Conservation (phyloP, 2,329 filamentous ascomycete genomes). For the Beauveria caledonica region DNA sequence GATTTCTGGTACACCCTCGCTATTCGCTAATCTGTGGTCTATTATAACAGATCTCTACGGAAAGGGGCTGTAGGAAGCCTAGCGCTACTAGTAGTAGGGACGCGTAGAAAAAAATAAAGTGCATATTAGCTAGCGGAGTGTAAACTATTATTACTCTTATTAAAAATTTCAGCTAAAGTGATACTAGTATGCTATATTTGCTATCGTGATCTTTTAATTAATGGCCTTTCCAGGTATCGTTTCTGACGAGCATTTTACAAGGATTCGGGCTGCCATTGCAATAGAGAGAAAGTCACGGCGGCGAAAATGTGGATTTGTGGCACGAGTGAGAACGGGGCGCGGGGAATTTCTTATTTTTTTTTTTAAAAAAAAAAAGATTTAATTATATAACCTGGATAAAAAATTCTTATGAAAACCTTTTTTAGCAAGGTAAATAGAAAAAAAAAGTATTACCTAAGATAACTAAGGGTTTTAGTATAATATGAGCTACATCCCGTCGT, state of each 20-base stretch:
- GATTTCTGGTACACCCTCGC: too few species aligned
- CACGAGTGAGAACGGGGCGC: background rate
- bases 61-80: background rate
- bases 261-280: background rate
- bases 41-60: background rate
- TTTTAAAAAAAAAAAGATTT: too few species aligned
- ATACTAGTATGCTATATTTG: background rate
- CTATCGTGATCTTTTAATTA: background rate
- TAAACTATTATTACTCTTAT: background rate
- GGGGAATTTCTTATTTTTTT: too few species aligned
- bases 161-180: background rate
- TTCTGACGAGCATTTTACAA: background rate
- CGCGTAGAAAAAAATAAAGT: too few species aligned
- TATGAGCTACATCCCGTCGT: too few species aligned
- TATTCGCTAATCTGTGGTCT: constrained; percentile 7
- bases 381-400: too few species aligned
- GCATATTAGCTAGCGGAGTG: background rate
- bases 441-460: too few species aligned
- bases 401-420: too few species aligned
- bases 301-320: background rate
- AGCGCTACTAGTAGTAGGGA: background rate
- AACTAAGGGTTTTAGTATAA: too few species aligned
- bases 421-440: too few species aligned
- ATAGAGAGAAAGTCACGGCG: background rate
- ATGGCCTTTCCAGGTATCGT: background rate